phyloP scores from a whole-genome alignment of 108 stramenopile species.

The Cylindrotheca fusiformis region DNA sequence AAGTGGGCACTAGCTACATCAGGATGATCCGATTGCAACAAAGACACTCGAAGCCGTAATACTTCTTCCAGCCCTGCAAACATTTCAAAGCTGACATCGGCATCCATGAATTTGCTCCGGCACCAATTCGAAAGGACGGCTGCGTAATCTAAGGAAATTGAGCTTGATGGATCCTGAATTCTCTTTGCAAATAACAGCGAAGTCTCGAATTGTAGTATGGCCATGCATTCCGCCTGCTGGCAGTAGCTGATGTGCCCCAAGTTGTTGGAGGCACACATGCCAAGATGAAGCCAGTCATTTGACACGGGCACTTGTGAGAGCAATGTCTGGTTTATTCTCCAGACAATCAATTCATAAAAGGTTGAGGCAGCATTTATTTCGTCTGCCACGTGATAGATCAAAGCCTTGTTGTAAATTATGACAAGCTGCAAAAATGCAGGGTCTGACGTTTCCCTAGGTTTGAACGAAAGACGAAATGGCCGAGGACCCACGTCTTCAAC shows the following conservation, averaged over 20 bases:
- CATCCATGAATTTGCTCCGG: conserved; percentile 40
- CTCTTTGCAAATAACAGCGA: conserved; percentile 20
- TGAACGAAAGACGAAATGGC: conserved; percentile 17
- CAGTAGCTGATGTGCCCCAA: conserved; percentile 42
- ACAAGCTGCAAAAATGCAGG: conserved; percentile 24
- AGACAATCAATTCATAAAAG: conserved; percentile 19
- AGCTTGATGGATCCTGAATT: not conserved
- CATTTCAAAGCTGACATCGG: conserved; percentile 16
- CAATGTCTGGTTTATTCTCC: conserved; percentile 6
- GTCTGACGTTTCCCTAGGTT: not conserved
- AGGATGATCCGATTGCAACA: conserved; percentile 30
- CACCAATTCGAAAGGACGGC: conserved; percentile 44
- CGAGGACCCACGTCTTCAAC: conserved; percentile 51
- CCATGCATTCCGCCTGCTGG: conserved; percentile 25
- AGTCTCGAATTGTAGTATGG: conserved; percentile 29
- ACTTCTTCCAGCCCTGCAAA: conserved; percentile 31
- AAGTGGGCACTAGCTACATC: conserved; percentile 43
- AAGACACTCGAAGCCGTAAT: conserved; percentile 24
- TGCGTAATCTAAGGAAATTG: conserved; percentile 24
- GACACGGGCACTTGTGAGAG: no score
- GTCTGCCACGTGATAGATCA: conserved; percentile 23
- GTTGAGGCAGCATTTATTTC: conserved; percentile 15
- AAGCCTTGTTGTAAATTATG: conserved; percentile 40
- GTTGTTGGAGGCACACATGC: conserved; percentile 45
- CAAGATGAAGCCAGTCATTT: conserved; percentile 18